These are phyloP conservation scores for Neurospora terricola DNA, from an alignment of 495 filamentous ascomycete species.

Conservation along the genomic window DNA sequence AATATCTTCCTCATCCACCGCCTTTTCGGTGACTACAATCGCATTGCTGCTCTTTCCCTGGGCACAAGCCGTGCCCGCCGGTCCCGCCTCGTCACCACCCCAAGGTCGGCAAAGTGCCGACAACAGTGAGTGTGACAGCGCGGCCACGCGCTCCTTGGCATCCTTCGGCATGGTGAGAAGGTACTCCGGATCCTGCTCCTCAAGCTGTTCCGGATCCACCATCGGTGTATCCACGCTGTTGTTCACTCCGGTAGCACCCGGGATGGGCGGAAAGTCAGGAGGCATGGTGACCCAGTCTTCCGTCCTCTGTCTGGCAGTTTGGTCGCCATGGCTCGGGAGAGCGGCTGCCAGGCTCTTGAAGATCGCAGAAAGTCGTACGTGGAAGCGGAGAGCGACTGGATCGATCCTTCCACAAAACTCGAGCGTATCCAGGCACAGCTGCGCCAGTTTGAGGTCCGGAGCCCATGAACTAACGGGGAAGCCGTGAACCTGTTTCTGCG, in stretches of 20 bases:
- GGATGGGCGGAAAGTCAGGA: slow-evolving; percentile 4
- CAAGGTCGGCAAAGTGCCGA: slow-evolving; percentile 16
- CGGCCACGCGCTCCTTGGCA: slow-evolving; percentile 1
- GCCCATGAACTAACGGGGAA: slow-evolving; percentile 9
- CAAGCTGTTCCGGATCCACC: neutral
- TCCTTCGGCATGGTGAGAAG: slow-evolving; percentile 8
- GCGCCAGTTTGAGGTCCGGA: slow-evolving; percentile 15
- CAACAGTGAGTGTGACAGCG: slow-evolving; percentile 6
- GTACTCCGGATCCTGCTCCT: slow-evolving; percentile 2
- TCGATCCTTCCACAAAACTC: slow-evolving; percentile 15
- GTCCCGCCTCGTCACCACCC: slow-evolving; percentile 2
- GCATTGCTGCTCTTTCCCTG: neutral
- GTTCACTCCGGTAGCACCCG: neutral
- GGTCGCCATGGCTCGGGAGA: neutral
- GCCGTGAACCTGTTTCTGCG: slow-evolving; percentile 21
- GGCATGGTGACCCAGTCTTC: slow-evolving; percentile 15
- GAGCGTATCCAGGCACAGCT: slow-evolving; percentile 16
- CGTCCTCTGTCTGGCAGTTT: neutral
- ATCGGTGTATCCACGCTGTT: neutral
- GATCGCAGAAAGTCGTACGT: slow-evolving; percentile 13
- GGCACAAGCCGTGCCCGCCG: neutral
- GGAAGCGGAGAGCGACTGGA: slow-evolving; percentile 14
- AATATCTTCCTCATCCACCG: neutral
- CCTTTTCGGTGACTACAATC: neutral
- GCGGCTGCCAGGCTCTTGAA: slow-evolving; percentile 1